Conservation (phyloP, 2,329 filamentous ascomycete species). For the Phaeosphaeria sp. region DNA sequence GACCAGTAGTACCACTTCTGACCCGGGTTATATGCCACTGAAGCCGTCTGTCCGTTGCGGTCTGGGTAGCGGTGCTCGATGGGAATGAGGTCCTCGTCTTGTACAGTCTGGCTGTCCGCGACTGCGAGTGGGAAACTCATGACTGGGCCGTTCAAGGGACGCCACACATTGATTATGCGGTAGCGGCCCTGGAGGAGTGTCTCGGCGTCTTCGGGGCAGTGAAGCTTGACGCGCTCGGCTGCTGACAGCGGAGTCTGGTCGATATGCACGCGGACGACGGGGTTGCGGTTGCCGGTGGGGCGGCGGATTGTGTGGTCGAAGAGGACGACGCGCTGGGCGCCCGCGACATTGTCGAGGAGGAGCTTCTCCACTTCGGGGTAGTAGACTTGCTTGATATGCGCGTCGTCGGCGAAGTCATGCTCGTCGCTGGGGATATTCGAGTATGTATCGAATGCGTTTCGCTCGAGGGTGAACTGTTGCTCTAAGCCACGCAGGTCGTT, state of each 20-base stretch:
- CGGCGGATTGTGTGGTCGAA: conserved; percentile 93
- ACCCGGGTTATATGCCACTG: conserved; percentile 64
- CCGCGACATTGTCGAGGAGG: conserved; percentile 71
- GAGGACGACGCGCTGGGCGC: conserved; percentile 70
- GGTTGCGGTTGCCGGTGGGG: conserved; percentile 66
- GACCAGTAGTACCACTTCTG: conserved; percentile 84
- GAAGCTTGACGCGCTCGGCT: conserved; percentile 69
- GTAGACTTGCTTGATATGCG: conserved; percentile 73
- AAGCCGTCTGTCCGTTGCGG: conserved; percentile 76
- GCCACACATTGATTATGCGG: conserved; percentile 89
- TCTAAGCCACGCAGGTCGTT: conserved; percentile 78
- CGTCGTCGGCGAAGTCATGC: conserved; percentile 70
- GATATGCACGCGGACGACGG: conserved; percentile 78
- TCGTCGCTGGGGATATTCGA: conserved; percentile 63
- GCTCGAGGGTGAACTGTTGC: conserved; percentile 70
- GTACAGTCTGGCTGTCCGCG: conserved; percentile 62
- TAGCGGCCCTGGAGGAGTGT: conserved; percentile 71
- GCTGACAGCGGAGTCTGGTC: conserved; percentile 78
- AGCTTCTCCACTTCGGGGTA: conserved; percentile 84
- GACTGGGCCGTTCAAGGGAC: conserved; percentile 66
- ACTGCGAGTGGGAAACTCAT: conserved; percentile 65
- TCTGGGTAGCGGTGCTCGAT: conserved; percentile 77
- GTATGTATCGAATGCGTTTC: conserved; percentile 76
- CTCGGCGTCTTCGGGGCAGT: conserved; percentile 73
- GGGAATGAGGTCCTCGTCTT: conserved; percentile 70